Base-by-base conservation (phyloP, 2,329 filamentous ascomycete species). In the Fusarium xyrophilum region DNA sequence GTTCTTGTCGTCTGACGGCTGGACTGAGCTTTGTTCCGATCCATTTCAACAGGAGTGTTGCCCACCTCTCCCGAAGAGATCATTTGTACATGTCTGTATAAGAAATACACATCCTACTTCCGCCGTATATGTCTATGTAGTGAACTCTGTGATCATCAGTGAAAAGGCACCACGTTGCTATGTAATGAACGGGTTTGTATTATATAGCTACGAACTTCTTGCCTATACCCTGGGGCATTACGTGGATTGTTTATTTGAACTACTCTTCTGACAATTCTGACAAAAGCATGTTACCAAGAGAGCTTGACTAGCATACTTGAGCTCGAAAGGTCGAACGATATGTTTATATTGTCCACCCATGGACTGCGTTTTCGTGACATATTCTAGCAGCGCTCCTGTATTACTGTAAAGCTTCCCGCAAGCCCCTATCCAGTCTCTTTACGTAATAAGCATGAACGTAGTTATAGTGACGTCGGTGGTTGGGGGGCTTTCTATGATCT, bases 121-220 rank as follows among this genome's bases (percentile, higher is more conserved):
- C 13, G 8, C 17, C 6, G 4, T 27, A 10, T 27, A n/a, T 44
- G 19, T 7, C 25, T 6, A n/a, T 14, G 3, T 13, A 44, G 25
- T 3, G 13, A n/a, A 28, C 13, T 28, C 17, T 15, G 14, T 4
- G 13, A 21, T 28, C 4, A 28, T 11, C 9, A 11, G 19, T 15
- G 3, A 28, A 44, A 15, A n/a, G 19, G 13, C 13, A 28, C 4
- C 5, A 1, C 13, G 6, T 11, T 15, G 19, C 13, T 15, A 11
- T 11, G 25, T 11, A 0, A n/a, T 4, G 5, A n/a, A 28, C 10
- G 14, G 25, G 12, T 8, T 15, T 15, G 5, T 9, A n/a, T 21
- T 28, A 21, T 28, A 21, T 5, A 44, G 6, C 11, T 4, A 21
- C 30, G 1, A 8, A 6, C 25, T 17, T 21, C n/a, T 15, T 30